A percentile compares a stretch with the other conserved stretches of the same genome.
Evolutionary conservation across 345 rosid species (phyloP).

Genomic region (Euphorbia tirucalli): DNA sequence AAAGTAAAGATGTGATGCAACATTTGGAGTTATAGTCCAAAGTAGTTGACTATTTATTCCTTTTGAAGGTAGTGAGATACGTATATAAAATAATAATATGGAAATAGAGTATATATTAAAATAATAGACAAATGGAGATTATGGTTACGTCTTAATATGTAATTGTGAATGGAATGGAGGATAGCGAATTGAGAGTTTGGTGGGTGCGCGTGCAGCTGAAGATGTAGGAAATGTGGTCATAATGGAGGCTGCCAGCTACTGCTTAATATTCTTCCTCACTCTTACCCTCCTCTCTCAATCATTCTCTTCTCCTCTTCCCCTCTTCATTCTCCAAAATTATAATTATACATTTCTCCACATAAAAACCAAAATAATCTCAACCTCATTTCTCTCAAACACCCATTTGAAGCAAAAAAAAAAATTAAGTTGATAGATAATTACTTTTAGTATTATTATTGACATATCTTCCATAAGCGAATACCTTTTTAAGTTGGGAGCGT

Average conservation of each 20-base stretch:
- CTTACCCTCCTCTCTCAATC: too few relatives aligned
- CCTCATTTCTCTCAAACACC: too few relatives aligned
- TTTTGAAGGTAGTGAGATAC: slow-evolving; percentile 6
- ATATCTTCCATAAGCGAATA: too few relatives aligned
- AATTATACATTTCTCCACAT: too few relatives aligned
- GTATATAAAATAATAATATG: background rate
- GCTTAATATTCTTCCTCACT: too few relatives aligned
- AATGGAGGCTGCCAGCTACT: slow-evolving; percentile 39
- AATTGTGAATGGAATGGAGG: background rate
- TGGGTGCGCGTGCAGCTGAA: slow-evolving; percentile 72
- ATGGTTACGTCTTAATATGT: slow-evolving; percentile 9
- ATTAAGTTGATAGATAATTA: too few relatives aligned
- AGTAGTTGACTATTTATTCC: slow-evolving; percentile 38
- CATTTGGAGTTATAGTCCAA: slow-evolving; percentile 21
- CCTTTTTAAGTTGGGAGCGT: too few relatives aligned
- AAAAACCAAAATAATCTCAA: too few relatives aligned
- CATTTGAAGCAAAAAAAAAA: too few relatives aligned
- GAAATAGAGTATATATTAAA: too few relatives aligned
- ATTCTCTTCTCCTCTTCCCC: slow-evolving; percentile 18
- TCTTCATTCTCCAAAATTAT: slow-evolving; percentile 20
- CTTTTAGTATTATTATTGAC: too few relatives aligned
- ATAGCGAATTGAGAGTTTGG: slow-evolving; percentile 42
- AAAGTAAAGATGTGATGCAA: slow-evolving; percentile 35
- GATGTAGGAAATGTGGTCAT: slow-evolving; percentile 63
- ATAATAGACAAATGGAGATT: background rate